A percentile compares a stretch with the other conserved stretches of the same genome.
These are phyloP conservation scores for Coriaria nepalensis DNA, from an alignment of 306 rosid species.

Conservation along the genomic window DNA sequence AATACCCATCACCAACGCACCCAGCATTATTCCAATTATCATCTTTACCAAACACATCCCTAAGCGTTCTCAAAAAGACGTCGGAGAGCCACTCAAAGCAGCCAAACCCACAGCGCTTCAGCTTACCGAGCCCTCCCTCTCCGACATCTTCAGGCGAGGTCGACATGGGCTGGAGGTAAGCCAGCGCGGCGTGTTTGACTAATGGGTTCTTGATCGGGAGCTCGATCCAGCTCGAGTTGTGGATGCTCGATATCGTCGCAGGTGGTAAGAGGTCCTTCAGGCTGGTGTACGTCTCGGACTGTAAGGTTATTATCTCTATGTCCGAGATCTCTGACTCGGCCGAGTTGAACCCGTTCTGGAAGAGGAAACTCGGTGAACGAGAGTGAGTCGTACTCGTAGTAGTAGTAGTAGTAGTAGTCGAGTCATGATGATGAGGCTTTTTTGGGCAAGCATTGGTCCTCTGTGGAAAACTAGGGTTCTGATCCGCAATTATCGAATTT, in stretches of 20 bases:
- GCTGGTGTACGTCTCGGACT: conserved; percentile 32
- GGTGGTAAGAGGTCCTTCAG: conserved; percentile 37
- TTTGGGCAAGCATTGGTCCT: too few species aligned
- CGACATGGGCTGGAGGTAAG: conserved; percentile 54
- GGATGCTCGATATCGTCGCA: neutral
- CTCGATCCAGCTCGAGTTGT: conserved; percentile 32
- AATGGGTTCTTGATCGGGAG: conserved; percentile 51
- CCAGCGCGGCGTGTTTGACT: conserved; percentile 57
- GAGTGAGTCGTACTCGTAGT: neutral
- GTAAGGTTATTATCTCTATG: conserved; percentile 21
- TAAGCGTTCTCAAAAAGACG: conserved; percentile 10
- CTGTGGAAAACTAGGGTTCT: too few species aligned
- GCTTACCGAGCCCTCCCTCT: conserved; percentile 6
- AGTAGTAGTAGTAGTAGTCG: too few species aligned
- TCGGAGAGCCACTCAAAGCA: conserved; percentile 26
- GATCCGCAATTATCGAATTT: too few species aligned
- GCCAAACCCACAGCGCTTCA: conserved; percentile 18
- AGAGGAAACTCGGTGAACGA: conserved; percentile 15
- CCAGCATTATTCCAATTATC: neutral
- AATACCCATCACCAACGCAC: neutral
- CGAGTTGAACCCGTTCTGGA: conserved; percentile 13
- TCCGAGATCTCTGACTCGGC: conserved; percentile 11
- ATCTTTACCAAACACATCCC: conserved; percentile 4
- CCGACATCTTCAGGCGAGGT: conserved; percentile 9
- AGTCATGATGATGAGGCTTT: too few species aligned